Base-by-base conservation (phyloP, 2,329 filamentous ascomycete species). In the Fusarium napiforme region DNA sequence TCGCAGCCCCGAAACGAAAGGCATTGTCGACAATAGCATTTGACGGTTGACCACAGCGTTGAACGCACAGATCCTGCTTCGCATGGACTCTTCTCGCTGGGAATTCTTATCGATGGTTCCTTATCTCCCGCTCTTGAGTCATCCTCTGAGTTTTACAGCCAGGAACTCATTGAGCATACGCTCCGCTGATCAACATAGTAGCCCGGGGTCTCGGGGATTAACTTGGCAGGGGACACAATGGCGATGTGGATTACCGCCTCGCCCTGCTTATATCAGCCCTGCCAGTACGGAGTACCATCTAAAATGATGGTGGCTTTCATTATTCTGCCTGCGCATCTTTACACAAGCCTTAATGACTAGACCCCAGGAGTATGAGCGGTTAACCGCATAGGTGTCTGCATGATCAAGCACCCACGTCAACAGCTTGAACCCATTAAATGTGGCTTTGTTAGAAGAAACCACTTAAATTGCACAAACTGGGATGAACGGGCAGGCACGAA, bases 1-100 rank as follows among this genome's bases (percentile, higher is more conserved):
- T 67, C 56, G 73, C 65, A 62, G 68, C 59, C 64, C 64, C 77
- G 75, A 77, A 76, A 77, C 72, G 66, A 68, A 74, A 60, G 47
- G 69, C 58, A 56, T 60, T 56, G 62, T 60, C 59, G 55, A 73
- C 59, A 39, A 67, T 55, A 46, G 52, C 50, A 68, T 69, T 50
- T 73, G 56, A 36, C 36, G 36, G 36, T 16, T 36, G 16, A 16
- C 72, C 65, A 53, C 61, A 76, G 60, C 67, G 58, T 46, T 40
- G 56, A 43, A 28, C 42, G 30, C 28, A 39, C 57, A 46, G 42
- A 37, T 40, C 39, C 15, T 43, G 32, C 37, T 30, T 37, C 37
- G 23, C 37, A 40, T 60, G 37, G 11, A 16, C 39, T 32, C 19
- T 28, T 36, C 39, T 37, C 40, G 23, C 43, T 19, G n/a, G 26